Conservation (phyloP, 2,329 filamentous ascomycete species). For the Ophiocordyceps australis region DNA sequence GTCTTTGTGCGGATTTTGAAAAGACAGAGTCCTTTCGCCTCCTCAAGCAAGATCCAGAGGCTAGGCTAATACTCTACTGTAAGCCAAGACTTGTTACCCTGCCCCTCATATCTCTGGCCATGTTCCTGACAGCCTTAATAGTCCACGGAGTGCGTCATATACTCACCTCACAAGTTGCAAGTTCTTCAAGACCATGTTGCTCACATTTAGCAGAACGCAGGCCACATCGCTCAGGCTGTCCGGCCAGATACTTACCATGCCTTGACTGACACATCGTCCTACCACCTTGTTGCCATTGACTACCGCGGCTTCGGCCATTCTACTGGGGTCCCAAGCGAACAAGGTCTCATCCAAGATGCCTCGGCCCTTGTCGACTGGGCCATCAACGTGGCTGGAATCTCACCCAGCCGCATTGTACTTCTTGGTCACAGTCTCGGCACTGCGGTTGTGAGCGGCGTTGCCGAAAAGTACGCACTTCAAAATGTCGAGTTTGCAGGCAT, state of each 20-base stretch:
- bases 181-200: too few relatives aligned
- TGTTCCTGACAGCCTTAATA: constrained; percentile 14
- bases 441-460: constrained; percentile 59
- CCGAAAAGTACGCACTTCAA: constrained; percentile 45
- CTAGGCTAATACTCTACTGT: constrained; percentile 47
- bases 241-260: constrained; percentile 64
- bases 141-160: constrained; percentile 40
- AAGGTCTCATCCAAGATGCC: constrained; percentile 66
- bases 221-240: constrained; percentile 62
- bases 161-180: neutral
- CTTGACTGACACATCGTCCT: constrained; percentile 51
- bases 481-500: constrained; percentile 60
- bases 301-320: constrained; percentile 79
- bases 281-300: constrained; percentile 77
- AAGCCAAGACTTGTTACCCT: too few relatives aligned
- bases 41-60: constrained; percentile 42
- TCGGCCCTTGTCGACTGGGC: constrained; percentile 57
- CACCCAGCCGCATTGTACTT: constrained; percentile 56
- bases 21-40: constrained; percentile 39
- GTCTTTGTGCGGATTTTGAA: constrained; percentile 33
- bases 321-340: constrained; percentile 62
- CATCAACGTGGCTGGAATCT: constrained; percentile 42
- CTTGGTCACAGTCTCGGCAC: constrained; percentile 82
- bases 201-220: constrained; percentile 47
- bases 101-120: too few relatives aligned